These are phyloP conservation scores for Jaltomata sinuosa DNA, from an alignment of 257 asterid species.

Conservation along the genomic window DNA sequence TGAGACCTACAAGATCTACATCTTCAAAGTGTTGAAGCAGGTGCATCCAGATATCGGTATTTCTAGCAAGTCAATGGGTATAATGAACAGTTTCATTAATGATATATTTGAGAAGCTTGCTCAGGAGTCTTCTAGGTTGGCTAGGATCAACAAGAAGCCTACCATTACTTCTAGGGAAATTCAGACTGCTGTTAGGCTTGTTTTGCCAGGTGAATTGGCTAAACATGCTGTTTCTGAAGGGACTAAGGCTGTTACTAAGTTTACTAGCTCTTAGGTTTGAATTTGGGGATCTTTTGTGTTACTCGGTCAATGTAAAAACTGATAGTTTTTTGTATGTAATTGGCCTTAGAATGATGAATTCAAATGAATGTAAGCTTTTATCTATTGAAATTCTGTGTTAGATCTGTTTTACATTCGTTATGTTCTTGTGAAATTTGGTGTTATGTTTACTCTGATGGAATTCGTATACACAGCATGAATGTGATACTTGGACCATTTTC, in stretches of 20 bases:
- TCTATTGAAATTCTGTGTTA: background rate
- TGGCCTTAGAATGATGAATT: background rate
- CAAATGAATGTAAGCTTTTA: background rate
- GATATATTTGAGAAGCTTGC: background rate
- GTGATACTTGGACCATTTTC: too few relatives aligned
- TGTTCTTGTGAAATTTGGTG: background rate
- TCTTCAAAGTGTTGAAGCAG: background rate
- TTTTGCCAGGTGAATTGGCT: background rate
- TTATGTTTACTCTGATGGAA: background rate
- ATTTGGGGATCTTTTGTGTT: background rate
- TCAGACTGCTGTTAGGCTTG: background rate
- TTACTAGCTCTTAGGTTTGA: background rate
- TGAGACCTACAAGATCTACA: background rate
- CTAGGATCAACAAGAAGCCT: background rate
- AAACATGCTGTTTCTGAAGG: background rate
- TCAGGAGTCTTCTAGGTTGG: background rate
- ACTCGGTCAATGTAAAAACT: background rate
- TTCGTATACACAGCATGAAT: background rate
- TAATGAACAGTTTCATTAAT: background rate
- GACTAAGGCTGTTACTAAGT: background rate
- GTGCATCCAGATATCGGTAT: background rate
- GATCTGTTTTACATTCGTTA: background rate
- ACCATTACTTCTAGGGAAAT: background rate
- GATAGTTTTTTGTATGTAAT: background rate
- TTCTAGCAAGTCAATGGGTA: background rate